phyloP scores from a whole-genome alignment of 768 basidiomycete species.

The Tricholoma terreum region DNA sequence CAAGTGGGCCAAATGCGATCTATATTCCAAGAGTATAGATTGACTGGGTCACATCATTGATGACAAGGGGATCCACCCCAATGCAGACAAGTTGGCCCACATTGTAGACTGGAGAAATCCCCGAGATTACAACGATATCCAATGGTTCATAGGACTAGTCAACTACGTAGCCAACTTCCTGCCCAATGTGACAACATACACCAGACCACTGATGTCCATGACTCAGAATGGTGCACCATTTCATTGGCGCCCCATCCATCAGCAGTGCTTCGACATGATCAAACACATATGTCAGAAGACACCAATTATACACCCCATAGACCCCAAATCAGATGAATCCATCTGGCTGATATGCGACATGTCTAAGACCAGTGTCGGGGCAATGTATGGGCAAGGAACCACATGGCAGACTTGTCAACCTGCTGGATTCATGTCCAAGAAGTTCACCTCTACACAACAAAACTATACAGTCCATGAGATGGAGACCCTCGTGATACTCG shows the following conservation, averaged over 20 bases:
- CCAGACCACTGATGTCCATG: background rate
- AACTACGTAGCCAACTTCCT: background rate
- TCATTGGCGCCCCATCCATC: background rate
- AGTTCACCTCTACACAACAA: too few species aligned
- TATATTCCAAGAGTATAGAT: slow-evolving; percentile 24
- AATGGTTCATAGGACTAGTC: too few species aligned
- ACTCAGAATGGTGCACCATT: background rate
- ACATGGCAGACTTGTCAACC: too few species aligned
- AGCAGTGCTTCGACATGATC: background rate
- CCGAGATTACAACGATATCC: too few species aligned
- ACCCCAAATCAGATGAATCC: too few species aligned
- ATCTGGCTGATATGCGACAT: too few species aligned
- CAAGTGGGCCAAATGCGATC: slow-evolving; percentile 28
- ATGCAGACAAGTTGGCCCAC: background rate
- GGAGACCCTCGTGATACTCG: slow-evolving; percentile 10
- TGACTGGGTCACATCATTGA: background rate
- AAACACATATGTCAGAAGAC: background rate
- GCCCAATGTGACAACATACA: background rate
- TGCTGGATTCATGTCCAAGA: too few species aligned
- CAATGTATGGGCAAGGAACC: too few species aligned
- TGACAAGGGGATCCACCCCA: background rate
- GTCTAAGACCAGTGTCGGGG: too few species aligned
- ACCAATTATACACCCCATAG: background rate
- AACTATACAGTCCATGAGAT: background rate
- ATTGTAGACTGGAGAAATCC: too few species aligned